Base-by-base conservation (phyloP, 2,329 filamentous ascomycete species). In the Didymella keratinophila region DNA sequence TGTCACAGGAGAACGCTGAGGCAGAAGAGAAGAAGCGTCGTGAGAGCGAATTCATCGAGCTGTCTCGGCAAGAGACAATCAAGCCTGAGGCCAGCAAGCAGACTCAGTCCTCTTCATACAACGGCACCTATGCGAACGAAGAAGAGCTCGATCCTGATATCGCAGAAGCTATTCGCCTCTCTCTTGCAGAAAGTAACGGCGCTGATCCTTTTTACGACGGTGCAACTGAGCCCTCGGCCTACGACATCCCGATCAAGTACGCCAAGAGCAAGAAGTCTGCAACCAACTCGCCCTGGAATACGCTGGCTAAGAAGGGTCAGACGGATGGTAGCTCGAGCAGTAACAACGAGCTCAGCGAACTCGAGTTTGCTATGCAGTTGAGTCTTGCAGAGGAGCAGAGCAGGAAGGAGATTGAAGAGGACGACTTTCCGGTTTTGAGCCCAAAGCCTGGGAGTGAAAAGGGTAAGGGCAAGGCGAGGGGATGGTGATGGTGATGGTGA, bases 301-400 rank as follows among this genome's bases (percentile, higher is more conserved):
- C 68, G 30, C 74, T 73, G 41, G 58, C 63, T 2, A 67, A 68
- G 7, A 72, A 72, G 11, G 62, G 65, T 6, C 70, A 67, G 62
- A 44, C 62, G 36, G 64, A 73, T 18, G 76, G 70, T 64, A 77
- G 72, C 25, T 74, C 68, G 66, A 80, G 70, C 65, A 64, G 76
- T 37, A 39, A 32, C 1, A 64, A 75, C 10, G 84, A 86, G 67
- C 75, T 84, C 61, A 80, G 82, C 43, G 86, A 89, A 71, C 68
- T 89, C 30, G 84, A 88, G 59, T 85, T 86, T 69, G 86, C 86
- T 0, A 75, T 88, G 61, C 85, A 86, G 70, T 70, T 89, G 25
- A 89, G 87, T 70, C 77, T 88, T 48, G 86, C 81, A 0, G 86
- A 88, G 66, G 82, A 86, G 64, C 78, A 83, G 69, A 84, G 83